phyloP scores from a whole-genome alignment of 306 rosid genomes.

The Ormosia emarginata region DNA sequence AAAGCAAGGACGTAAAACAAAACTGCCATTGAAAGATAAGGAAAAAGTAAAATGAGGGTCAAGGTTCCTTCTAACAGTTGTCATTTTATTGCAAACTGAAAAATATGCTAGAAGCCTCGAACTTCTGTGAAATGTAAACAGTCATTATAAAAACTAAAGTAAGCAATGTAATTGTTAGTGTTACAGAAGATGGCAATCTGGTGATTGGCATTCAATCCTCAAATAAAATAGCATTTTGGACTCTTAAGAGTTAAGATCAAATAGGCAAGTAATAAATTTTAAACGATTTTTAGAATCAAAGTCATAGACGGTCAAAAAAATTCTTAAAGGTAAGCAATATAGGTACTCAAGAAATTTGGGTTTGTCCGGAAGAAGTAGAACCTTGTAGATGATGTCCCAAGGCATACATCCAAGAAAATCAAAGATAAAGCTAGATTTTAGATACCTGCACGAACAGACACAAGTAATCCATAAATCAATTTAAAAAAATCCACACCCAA shows the following conservation, averaged over 20 bases:
- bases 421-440: slow-evolving; percentile 63
- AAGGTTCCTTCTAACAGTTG: neutral
- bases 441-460: slow-evolving; percentile 54
- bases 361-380: slow-evolving; percentile 21
- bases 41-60: neutral
- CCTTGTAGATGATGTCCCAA: slow-evolving; percentile 94
- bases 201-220: neutral
- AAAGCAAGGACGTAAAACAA: neutral
- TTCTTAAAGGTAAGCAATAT: neutral
- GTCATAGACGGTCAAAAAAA: neutral
- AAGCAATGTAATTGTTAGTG: neutral
- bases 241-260: neutral
- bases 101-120: neutral
- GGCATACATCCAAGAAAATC: slow-evolving; percentile 92
- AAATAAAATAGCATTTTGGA: neutral
- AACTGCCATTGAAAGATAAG: neutral
- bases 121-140: neutral
- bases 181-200: neutral
- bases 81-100: slow-evolving; percentile 15
- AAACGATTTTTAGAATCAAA: neutral
- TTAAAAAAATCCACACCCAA: neutral
- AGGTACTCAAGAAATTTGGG: neutral
- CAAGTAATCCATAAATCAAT: neutral
- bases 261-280: neutral
- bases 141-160: neutral